Base-by-base conservation (phyloP, 73 alveolate genomes). In the Paramecium bursaria region DNA sequence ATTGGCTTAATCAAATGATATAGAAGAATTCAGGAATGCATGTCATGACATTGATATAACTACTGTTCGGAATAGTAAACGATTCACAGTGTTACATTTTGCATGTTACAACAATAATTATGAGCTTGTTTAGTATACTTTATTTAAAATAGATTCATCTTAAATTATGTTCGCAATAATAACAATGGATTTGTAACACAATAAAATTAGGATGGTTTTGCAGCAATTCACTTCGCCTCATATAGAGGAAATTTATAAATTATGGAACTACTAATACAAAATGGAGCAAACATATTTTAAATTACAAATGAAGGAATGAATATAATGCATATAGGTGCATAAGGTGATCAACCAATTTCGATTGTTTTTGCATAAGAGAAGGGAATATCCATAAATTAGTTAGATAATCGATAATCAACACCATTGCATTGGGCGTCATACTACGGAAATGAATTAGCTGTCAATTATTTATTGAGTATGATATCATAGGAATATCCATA, bases 301-400 rank as follows among this genome's bases (percentile, higher is more conserved):
- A 89, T 55, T 13, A 95, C 93, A 74, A 90, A 91, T 27, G 75
- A 87, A 26, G 99, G 99, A 22, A 73, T 94, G 53, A 92, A 86
- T 75, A 92, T 93, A 3, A 74, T 97, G 17, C 99, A 97, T 86
- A 88, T 97, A 51, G 98, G 99, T 25, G 98, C 99, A 0, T 91
- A 97, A 90, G 97, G 98, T 2, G 97, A 97, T 86, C 75, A 95
- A 44, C 90, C 94, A 6, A 87, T 74, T 53, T 74, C 95, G 14
- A 87, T 97, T 10, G 49, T 90, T 49, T 75, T 76, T 50, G 86
- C 90, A 47, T 88, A 88, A 25, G 87, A 73, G 49, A 85, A 50
- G 26, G 88, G 93, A 26, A 3, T 49, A 11, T 14, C 44, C 25
- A 3, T 48, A 11, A 39, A 23, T 13, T 42, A 74, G 11, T 15